Evolutionary conservation across 768 basidiomycete genomes (phyloP), one percentile per base, ranked within the genome.

Genomic region (Trametes elegans): DNA sequence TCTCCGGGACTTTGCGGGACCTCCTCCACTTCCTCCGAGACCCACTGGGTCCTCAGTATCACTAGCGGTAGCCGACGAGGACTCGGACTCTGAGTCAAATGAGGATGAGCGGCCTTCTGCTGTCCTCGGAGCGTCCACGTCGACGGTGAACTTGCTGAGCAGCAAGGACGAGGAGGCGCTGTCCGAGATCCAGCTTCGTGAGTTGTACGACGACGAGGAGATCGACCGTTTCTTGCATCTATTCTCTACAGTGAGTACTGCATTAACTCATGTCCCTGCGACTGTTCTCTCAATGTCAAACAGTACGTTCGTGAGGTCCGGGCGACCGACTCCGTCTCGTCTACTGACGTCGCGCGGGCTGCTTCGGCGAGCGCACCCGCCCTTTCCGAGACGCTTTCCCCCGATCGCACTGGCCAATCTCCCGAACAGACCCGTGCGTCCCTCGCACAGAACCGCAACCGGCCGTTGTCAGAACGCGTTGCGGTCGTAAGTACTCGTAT

Each of bases 241-340:
- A n/a, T 88, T 88, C 67, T 79, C 83, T 36, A 72, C 76, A 31
- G 85, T 85, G 63, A 65, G 78, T 71, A 40, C 38, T 5, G 48
- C 14, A 10, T 10, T 16, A 11, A n/a, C 16, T n/a, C 27, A 14
- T 41, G 10, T 34, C 28, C 31, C 19, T 3, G 13, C 11, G 9
- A 19, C 14, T 9, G 29, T 18, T 3, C 29, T 32, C 1, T 8
- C 9, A 34, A 5, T 13, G n/a, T 35, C 19, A 5, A 23, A 14
- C 9, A 87, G 85, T 78, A 83, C 70, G 81, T 87, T 5, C 78
- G 75, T 10, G 86, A 88, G 68, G 81, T 85, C 7, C 70, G 69
- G 38, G 53, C 74, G 13, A 64, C 73, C 16, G 44, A 56, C 34
- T 8, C 47, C 9, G n/a, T 23, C 0, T 16, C 29, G 13, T 24